A percentile compares a stretch with the other conserved stretches of the same genome.
Conservation (phyloP, 2,329 filamentous ascomycete genomes). For the Phaeophleospora eucalypticola region DNA sequence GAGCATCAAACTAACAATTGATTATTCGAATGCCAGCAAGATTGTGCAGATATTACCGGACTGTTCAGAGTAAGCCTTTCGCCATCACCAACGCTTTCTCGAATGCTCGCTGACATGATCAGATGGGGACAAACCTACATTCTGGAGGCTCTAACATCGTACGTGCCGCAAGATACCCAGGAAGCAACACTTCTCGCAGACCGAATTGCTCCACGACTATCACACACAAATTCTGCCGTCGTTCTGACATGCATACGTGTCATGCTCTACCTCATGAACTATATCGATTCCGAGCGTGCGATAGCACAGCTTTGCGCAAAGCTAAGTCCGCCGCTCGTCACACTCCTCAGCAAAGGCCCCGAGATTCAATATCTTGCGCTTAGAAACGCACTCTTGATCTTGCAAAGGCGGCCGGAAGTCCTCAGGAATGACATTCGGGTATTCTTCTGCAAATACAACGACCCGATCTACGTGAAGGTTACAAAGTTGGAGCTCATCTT, state of each 20-base stretch:
- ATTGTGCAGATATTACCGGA: conserved; percentile 95
- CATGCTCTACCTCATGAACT: conserved; percentile 97
- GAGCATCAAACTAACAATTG: conserved; percentile 95
- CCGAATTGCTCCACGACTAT: conserved; percentile 88
- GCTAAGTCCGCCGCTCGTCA: conserved; percentile 90
- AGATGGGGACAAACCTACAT: conserved; percentile 99
- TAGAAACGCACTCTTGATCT: conserved; percentile 85
- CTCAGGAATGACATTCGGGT: conserved; percentile 94
- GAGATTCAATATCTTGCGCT: conserved; percentile 98
- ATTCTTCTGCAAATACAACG: conserved; percentile 99
- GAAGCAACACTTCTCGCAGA: conserved; percentile 89
- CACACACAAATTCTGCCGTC: conserved; percentile 94
- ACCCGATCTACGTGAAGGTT: conserved; percentile 98
- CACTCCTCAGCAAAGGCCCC: conserved; percentile 87
- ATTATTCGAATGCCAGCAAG: conserved; percentile 95
- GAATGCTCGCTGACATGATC: conserved; percentile 14
- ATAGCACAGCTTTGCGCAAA: conserved; percentile 84
- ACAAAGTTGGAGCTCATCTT: conserved; percentile 98
- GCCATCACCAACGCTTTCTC: too few relatives aligned
- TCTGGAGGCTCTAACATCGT: conserved; percentile 94
- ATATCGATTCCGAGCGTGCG: conserved; percentile 87
- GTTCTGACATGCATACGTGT: conserved; percentile 95
- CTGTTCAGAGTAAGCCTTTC: conserved; percentile 77
- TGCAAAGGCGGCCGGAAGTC: conserved; percentile 89
- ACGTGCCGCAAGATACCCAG: conserved; percentile 83